A percentile compares a stretch with the other conserved stretches of the same genome.
These are phyloP conservation scores for Knoxdaviesia capensis DNA, from an alignment of 2,329 filamentous ascomycete species.

Conservation along the genomic window DNA sequence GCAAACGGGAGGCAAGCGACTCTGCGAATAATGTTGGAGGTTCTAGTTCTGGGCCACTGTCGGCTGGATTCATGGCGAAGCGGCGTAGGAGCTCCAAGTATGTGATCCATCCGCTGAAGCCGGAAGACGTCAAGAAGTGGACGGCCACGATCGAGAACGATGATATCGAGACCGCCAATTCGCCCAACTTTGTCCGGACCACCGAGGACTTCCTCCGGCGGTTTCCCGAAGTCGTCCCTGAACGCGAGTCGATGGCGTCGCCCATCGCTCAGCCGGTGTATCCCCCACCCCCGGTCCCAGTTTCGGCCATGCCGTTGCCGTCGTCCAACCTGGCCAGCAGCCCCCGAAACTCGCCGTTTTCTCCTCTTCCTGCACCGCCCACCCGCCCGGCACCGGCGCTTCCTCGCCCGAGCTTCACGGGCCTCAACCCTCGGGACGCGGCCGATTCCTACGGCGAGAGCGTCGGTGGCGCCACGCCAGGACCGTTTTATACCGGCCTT, in stretches of 20 bases:
- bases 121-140: slow-evolving; percentile 67
- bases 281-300: too few relatives aligned
- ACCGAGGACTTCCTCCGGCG: slow-evolving; percentile 71
- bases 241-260: slow-evolving; percentile 39
- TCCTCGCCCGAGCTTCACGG: slow-evolving; percentile 58
- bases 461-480: slow-evolving; percentile 10
- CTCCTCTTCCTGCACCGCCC: slow-evolving; percentile 30
- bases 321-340: slow-evolving; percentile 5
- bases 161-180: slow-evolving; percentile 25
- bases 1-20: slow-evolving; percentile 2
- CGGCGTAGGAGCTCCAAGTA: slow-evolving; percentile 21
- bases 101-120: slow-evolving; percentile 47
- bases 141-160: slow-evolving; percentile 55
- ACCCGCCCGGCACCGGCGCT: slow-evolving; percentile 47
- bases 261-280: slow-evolving; percentile 9
- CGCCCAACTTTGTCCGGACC: slow-evolving; percentile 38
- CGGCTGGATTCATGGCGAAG: background rate
- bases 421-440: slow-evolving; percentile 26
- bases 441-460: slow-evolving; percentile 17
- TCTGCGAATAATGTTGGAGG: background rate
- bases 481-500: slow-evolving; percentile 35
- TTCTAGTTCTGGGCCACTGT: background rate
- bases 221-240: slow-evolving; percentile 50
- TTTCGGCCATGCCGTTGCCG: too few relatives aligned
- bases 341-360: slow-evolving; percentile 7